Evolutionary conservation across 176 grass and related monocot genomes (phyloP).

Genomic region (Aechmea fasciata): DNA sequence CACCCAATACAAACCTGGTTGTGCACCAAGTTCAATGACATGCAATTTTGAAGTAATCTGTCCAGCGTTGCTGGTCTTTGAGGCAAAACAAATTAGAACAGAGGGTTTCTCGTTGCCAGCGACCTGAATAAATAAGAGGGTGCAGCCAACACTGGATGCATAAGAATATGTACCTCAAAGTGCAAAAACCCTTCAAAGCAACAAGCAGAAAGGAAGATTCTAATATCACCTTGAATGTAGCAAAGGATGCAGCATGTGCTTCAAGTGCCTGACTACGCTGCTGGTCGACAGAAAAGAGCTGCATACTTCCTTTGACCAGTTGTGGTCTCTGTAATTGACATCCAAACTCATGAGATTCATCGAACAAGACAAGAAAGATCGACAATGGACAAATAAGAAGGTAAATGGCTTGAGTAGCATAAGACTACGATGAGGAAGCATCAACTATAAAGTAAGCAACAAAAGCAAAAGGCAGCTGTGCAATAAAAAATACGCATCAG

Average conservation of each 20-base stretch:
- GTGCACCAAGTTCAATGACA: conserved; percentile 89
- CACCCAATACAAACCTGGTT: conserved; percentile 49
- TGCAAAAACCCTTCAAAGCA: neutral
- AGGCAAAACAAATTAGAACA: conserved; percentile 84
- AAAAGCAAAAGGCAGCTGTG: neutral
- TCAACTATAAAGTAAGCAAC: neutral
- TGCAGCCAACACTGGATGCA: conserved; percentile 5
- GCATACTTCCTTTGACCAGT: conserved; percentile 96
- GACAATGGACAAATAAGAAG: neutral
- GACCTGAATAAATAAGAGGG: conserved; percentile 33
- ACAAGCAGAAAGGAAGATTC: neutral
- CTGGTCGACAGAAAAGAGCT: conserved; percentile 96
- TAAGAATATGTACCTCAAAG: neutral
- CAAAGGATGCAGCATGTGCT: conserved; percentile 94
- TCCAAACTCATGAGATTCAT: conserved; percentile 7
- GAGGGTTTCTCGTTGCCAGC: conserved; percentile 89
- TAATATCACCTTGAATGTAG: conserved; percentile 59
- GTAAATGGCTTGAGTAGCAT: neutral
- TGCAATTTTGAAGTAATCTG: conserved; percentile 87
- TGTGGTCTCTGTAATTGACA: conserved; percentile 60
- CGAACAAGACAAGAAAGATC: neutral
- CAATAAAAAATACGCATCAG: neutral
- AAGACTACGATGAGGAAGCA: neutral
- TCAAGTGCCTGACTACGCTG: conserved; percentile 98
- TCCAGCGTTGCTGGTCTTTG: conserved; percentile 81